phyloP scores from a whole-genome alignment of 228 moss, liverwort and hornwort species.

The Sphagnum fallax region DNA sequence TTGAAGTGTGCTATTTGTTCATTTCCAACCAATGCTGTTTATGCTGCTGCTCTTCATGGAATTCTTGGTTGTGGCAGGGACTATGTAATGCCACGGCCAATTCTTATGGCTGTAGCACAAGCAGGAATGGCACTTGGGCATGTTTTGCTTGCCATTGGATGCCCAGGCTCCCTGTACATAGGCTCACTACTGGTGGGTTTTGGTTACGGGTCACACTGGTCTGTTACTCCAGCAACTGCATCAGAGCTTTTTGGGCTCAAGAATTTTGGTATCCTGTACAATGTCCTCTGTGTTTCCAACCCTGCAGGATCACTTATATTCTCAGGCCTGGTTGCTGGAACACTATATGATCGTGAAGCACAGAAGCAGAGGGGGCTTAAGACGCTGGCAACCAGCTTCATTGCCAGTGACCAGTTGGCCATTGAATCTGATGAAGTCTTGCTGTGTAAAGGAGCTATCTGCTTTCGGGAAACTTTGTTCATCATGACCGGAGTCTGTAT shows the following conservation, averaged over 20 bases:
- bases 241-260: conserved; percentile 88
- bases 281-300: conserved; percentile 64
- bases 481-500: conserved; percentile 70
- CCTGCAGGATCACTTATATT: conserved; percentile 68
- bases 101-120: conserved; percentile 67
- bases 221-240: conserved; percentile 78
- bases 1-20: too few species aligned
- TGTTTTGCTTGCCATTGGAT: conserved; percentile 49
- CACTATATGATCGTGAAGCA: conserved; percentile 72
- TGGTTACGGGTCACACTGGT: conserved; percentile 86
- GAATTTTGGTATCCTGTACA: conserved; percentile 80
- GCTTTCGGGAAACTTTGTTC: conserved; percentile 65
- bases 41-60: neutral
- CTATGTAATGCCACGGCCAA: conserved; percentile 57
- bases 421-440: conserved; percentile 20
- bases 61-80: conserved; percentile 30
- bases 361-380: conserved; percentile 39
- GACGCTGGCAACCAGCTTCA: conserved; percentile 3
- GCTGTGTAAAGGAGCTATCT: conserved; percentile 60
- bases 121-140: conserved; percentile 75
- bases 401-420: neutral
- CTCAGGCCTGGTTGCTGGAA: conserved; percentile 77
- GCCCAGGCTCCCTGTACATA: conserved; percentile 58
- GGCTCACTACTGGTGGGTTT: conserved; percentile 74
- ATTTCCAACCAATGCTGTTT: too few species aligned